A percentile compares a stretch with the other conserved stretches of the same genome.
These are phyloP conservation scores for Auricularia heimuer DNA, from an alignment of 768 basidiomycete genomes.

Conservation along the genomic window DNA sequence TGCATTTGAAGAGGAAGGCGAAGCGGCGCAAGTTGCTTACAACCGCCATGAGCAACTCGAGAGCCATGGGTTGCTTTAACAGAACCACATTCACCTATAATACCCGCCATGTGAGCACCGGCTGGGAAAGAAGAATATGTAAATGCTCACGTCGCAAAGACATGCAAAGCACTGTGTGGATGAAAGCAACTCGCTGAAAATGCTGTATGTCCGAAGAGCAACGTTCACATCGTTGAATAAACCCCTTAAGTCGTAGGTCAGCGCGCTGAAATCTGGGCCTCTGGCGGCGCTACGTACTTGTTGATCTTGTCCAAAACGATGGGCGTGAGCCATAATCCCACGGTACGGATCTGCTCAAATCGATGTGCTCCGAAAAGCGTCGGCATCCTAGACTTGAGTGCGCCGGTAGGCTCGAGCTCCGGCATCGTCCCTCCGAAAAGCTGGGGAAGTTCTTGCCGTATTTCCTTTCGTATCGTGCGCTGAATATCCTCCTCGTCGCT, in stretches of 20 bases:
- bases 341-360: background rate
- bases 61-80: conserved; percentile 41
- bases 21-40: conserved; percentile 68
- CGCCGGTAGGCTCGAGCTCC: background rate
- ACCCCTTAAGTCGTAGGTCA: background rate
- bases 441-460: conserved; percentile 52
- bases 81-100: conserved; percentile 28
- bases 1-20: conserved; percentile 66
- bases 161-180: background rate
- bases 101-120: background rate
- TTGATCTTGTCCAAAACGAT: background rate
- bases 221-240: background rate
- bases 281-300: background rate
- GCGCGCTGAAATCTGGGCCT: background rate
- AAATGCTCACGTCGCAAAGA: background rate
- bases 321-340: background rate
- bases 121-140: background rate
- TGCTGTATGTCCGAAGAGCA: background rate
- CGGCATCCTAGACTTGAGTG: background rate
- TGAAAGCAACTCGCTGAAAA: background rate
- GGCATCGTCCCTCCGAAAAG: conserved; percentile 48
- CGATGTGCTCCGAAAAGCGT: background rate
- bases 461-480: conserved; percentile 59
- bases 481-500: conserved; percentile 65
- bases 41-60: conserved; percentile 47